Base-by-base conservation (phyloP, 768 basidiomycete species). In the Cystobasidium onofrii region DNA sequence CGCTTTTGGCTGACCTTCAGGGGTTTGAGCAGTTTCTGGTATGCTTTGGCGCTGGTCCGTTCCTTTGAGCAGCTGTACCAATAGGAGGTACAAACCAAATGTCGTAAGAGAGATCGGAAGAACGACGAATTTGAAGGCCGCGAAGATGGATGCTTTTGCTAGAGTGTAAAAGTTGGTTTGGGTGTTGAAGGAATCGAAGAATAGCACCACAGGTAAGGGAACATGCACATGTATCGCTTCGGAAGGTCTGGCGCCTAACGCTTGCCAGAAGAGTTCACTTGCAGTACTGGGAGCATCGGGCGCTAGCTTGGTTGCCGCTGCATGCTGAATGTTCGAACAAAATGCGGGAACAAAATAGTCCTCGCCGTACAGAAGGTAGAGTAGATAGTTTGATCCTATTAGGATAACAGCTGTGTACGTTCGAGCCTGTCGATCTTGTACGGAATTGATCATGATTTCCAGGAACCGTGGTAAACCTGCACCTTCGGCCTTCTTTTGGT, bases 51-150 rank as follows among this genome's bases (percentile, higher is more conserved):
- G 69, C 50, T 33, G 86, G 73, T 99, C 93, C 0, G 91, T 87
- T 76, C 95, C 89, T 82, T 94, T 95, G 75, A 97, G 83, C 1
- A 99, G 84, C 79, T 93, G 93, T 12, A 91, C 84, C 9, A 95
- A 83, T 13, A 98, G 81, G 9, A 86, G 84, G 80, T 90, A 97
- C 12, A 98, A 84, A 1, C 85, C 81, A 29, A 85, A 82, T 7
- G 89, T 90, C 0, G 94, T 95, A 4, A 84, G 84, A 9, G 87
- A 85, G 79, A 96, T 94, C 0, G 95, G 95, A 0, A 93, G 81
- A 1, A 91, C 83, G 80, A 97, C 87, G 75, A 94, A 74, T 60
- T 73, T 64, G 62, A 62, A 87, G 79, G 18, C 85, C 85, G 62
- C 84, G 82, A 73, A 83, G 82, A 75, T 84, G 84, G 73, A 72